phyloP scores from a whole-genome alignment of 2,329 filamentous ascomycete species.

The Raffaelea arxii region DNA sequence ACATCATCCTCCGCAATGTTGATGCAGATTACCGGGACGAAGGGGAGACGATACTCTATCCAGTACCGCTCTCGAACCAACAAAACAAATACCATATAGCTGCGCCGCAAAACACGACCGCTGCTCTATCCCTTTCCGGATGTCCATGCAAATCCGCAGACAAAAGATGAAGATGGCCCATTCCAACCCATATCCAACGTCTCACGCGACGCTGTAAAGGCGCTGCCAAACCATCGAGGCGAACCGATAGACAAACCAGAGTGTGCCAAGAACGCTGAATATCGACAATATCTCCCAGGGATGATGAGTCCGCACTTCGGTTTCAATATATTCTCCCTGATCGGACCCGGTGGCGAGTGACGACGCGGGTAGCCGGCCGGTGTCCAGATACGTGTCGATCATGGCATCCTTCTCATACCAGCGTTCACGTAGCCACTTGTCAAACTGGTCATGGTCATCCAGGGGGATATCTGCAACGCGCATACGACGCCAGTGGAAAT shows the following conservation, averaged over 20 bases:
- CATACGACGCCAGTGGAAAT: conserved; percentile 93
- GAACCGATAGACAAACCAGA: conserved; percentile 8
- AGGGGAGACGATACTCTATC: not conserved
- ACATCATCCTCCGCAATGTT: too few species aligned
- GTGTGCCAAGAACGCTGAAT: conserved; percentile 32
- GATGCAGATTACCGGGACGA: not conserved
- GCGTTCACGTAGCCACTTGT: conserved; percentile 71
- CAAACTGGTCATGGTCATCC: conserved; percentile 63
- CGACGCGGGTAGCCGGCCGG: conserved; percentile 70
- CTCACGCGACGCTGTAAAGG: not conserved
- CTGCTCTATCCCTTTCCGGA: not conserved
- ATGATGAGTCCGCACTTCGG: conserved; percentile 43
- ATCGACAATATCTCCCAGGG: conserved; percentile 47
- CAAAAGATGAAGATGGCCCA: too few species aligned
- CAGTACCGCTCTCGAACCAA: not conserved
- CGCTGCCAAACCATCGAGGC: not conserved
- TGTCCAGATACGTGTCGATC: conserved; percentile 71
- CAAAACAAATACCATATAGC: not conserved
- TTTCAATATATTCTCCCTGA: conserved; percentile 39
- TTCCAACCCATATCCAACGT: not conserved
- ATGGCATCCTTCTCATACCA: conserved; percentile 91
- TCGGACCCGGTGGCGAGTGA: conserved; percentile 27
- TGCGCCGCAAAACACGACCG: not conserved
- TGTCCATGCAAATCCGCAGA: too few species aligned
- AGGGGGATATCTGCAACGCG: conserved; percentile 71